Evolutionary conservation across 2,329 filamentous ascomycete species (phyloP), one percentile per base, ranked within the genome.

Genomic region (Pseudogymnoascus sp.): DNA sequence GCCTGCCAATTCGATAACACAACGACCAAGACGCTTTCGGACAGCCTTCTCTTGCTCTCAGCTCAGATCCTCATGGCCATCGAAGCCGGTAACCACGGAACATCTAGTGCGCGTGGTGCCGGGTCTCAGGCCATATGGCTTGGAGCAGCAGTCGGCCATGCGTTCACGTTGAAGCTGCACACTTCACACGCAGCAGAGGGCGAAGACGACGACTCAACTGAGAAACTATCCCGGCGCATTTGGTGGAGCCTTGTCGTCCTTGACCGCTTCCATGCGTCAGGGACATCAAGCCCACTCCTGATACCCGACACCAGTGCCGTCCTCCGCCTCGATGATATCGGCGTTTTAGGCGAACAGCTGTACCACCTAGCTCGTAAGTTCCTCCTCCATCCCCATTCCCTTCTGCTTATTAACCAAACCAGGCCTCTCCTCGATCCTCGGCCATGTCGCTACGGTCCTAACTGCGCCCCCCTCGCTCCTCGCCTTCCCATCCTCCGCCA

Each of bases 211-310:
- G 85, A 90, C 70, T 82, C 82, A 19, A 84, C 87, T 50, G 84
- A 86, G 60, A 83, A 84, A 16, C 76, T 90, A 3, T 81, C 82
- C 1, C 78, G 86, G 60, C 82, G 87, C 46, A 82, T 87, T 16
- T 91, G 89, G 89, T 90, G 87, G 85, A 84, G 85, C 12, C 76
- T 91, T 35, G 82, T 90, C 53, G 81, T 89, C 66, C 81, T 91
- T 66, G 89, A 91, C 70, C 82, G 88, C 14, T 91, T 87, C 87
- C 85, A 90, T 71, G 86, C 89, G 3, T 81, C 85, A n/a, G 86
- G 84, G 22, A 87, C 83, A 4, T 84, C 83, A 11, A 84, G 81
- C 65, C 84, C 87, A 3, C 69, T 84, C 11, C 78, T 87, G 64
- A 84, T 91, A 63, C 84, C 83, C 1, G 83, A 89, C 67, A 81